phyloP scores from a whole-genome alignment of 2,329 filamentous ascomycete species.

The Ophiostoma populinum region DNA sequence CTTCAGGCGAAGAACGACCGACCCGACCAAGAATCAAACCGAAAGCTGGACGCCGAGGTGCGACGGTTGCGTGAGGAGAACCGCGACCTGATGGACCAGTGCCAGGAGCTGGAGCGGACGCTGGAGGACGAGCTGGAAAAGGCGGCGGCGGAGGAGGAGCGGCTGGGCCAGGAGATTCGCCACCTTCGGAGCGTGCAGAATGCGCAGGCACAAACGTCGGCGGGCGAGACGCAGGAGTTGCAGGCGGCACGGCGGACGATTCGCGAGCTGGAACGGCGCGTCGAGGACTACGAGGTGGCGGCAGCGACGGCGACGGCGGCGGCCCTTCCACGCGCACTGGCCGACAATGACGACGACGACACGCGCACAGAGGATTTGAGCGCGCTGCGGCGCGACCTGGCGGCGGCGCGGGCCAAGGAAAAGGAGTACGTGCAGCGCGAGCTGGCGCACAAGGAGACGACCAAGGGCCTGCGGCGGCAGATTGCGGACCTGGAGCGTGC shows the following conservation, averaged over 20 bases:
- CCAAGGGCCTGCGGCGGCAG: conserved; percentile 46
- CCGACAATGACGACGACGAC: conserved; percentile 11
- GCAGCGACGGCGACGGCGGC: conserved; percentile 17
- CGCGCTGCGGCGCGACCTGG: conserved; percentile 43
- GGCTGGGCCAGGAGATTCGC: conserved; percentile 36
- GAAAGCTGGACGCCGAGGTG: conserved; percentile 51
- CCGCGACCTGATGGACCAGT: conserved; percentile 35
- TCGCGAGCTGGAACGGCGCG: conserved; percentile 44
- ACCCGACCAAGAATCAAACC: no score
- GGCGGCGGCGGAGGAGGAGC: conserved; percentile 47
- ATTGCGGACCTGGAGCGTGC: conserved; percentile 50
- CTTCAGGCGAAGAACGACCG: no score
- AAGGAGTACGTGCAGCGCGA: conserved; percentile 49
- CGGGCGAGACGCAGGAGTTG: conserved; percentile 33
- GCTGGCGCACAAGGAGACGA: conserved; percentile 39
- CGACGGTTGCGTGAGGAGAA: conserved; percentile 49
- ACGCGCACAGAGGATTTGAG: conserved; percentile 35
- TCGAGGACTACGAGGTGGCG: conserved; percentile 35
- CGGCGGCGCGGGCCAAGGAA: conserved; percentile 48
- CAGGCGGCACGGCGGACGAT: conserved; percentile 44
- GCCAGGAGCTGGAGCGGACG: conserved; percentile 41
- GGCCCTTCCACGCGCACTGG: conserved; percentile 12
- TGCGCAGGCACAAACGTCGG: conserved; percentile 27
- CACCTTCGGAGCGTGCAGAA: conserved; percentile 28
- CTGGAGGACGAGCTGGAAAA: conserved; percentile 50